Evolutionary conservation across 202 grass and related monocot species (phyloP), one percentile per base, ranked within the genome.

Genomic region (Zoysia matrella): DNA sequence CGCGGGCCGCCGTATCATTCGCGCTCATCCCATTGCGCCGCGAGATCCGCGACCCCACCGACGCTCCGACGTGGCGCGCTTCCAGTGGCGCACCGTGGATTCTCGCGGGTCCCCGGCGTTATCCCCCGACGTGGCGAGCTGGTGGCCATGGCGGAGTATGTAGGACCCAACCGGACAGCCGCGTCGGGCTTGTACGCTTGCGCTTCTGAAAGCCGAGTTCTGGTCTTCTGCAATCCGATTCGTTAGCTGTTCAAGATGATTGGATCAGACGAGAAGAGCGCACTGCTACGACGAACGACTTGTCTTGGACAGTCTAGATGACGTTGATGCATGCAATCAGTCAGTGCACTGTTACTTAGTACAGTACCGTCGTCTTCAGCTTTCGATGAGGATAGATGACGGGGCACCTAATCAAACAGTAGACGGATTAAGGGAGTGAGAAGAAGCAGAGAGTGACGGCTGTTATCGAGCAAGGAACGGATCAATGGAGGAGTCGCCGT

Each of bases 81-180:
- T 16, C 15, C 6, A 60, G 14, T 86, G 61, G 84, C 0, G 10
- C 22, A 0, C 7, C 9, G 5, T 18, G 18, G 69, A 86, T 69
- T 66, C 15, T 22, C 4, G 22, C 11, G 68, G 83, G 5, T 1
- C 67, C 75, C 1, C 0, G 1, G 8, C 69, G 14, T 56, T 86
- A 86, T 80, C 76, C 62, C 74, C 61, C 76, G 61, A 74, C 84
- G 84, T 80, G 76, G 60, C 76, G 11, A 0, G 51, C 3, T 68
- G 8, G 18, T 2, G 9, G 51, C 74, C 22, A 22, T 22, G 22
- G 22, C 22, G 22, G 22, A 22, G 22, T 67, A 65, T 2, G n/a
- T 8, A 22, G n/a, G 56, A 22, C n/a, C n/a, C 5, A 60, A 57
- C 1, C 2, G 15, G 6, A 57, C 65, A 13, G 11, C 22, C 45